A percentile compares a stretch with the other conserved stretches of the same genome.
Evolutionary conservation across 495 filamentous ascomycete species (phyloP).

Genomic region (Parmelia sp.): DNA sequence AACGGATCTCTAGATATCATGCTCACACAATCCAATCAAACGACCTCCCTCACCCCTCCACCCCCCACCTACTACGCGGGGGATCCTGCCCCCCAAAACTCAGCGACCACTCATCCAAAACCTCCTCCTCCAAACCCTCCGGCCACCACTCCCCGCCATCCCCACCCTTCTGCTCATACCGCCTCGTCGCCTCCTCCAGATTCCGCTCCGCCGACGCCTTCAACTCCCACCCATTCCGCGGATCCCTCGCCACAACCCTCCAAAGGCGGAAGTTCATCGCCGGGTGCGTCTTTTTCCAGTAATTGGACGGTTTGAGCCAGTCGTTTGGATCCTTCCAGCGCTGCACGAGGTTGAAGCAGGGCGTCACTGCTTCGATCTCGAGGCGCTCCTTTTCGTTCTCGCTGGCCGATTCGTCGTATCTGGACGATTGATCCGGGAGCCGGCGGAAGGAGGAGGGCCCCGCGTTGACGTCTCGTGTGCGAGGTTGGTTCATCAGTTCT

Average conservation of each 20-base stretch:
- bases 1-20: too few relatives aligned
- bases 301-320: background rate
- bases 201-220: background rate
- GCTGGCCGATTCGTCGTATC: background rate
- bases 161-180: background rate
- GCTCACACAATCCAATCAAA: too few relatives aligned
- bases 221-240: background rate
- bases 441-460: background rate
- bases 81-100: background rate
- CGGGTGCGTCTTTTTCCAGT: background rate
- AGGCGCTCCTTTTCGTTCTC: background rate
- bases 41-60: background rate
- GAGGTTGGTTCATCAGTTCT: background rate
- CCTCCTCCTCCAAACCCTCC: background rate
- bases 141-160: background rate
- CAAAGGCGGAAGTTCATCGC: constrained; percentile 1
- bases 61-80: background rate
- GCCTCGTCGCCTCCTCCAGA: background rate
- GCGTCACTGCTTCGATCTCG: background rate
- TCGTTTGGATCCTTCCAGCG: background rate
- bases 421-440: background rate
- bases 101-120: background rate
- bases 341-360: background rate
- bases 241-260: background rate
- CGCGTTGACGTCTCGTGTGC: background rate